Conservation (phyloP, 306 rosid genomes). For the Malus domestica region ASM211411v1 NC_041795.1:284001-284500, state of each 20-base stretch:
- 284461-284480: neutral
- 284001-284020: neutral
- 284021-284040: neutral
- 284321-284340: neutral
- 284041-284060: neutral
- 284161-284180: conserved; percentile 8
- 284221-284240: neutral
- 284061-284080: neutral
- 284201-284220: neutral
- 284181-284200: neutral
- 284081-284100: conserved; percentile 45
- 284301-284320: conserved; percentile 34
- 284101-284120: conserved; percentile 40
- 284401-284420: neutral
- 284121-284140: conserved; percentile 50
- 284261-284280: conserved; percentile 50
- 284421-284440: too few species aligned
- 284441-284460: neutral
- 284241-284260: conserved; percentile 38
- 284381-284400: neutral
- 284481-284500: neutral
- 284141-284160: conserved; percentile 34
- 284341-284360: neutral
- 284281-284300: conserved; percentile 39
- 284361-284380: neutral